Conservation (phyloP, 2,329 filamentous ascomycete species). For the Chlorencoelia australis region DNA sequence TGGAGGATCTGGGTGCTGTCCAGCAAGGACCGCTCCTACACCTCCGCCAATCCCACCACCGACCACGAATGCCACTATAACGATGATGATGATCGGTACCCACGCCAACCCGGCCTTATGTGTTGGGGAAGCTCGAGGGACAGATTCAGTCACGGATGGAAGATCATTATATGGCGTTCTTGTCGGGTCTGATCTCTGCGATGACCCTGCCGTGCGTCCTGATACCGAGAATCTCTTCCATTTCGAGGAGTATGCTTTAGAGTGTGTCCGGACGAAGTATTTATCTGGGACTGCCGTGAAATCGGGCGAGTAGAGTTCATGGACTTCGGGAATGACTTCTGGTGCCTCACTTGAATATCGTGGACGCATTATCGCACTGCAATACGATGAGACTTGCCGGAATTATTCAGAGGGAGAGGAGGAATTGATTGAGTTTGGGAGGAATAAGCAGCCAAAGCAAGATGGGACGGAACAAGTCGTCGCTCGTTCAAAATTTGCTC, state of each 20-base stretch:
- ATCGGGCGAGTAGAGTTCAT: slow-evolving; percentile 1
- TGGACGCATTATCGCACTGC: too few species aligned
- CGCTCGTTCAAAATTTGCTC: too few species aligned
- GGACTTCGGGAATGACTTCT: slow-evolving; percentile 2
- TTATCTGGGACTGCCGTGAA: slow-evolving; percentile 5
- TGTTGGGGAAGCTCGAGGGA: neutral
- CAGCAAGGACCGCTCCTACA: slow-evolving; percentile 5
- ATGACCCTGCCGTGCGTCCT: too few species aligned
- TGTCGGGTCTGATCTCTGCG: too few species aligned
- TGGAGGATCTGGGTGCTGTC: neutral
- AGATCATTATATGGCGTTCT: slow-evolving; percentile 5
- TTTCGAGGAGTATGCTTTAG: neutral
- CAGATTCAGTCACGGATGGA: too few species aligned
- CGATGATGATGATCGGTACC: slow-evolving; percentile 6
- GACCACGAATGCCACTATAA: slow-evolving; percentile 10
- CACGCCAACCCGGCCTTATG: slow-evolving; percentile 4
- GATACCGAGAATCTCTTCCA: too few species aligned
- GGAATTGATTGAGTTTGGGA: too few species aligned
- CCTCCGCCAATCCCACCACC: slow-evolving; percentile 14
- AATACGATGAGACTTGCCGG: too few species aligned
- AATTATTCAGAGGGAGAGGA: too few species aligned
- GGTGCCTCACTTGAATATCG: slow-evolving; percentile 5
- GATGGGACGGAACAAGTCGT: too few species aligned
- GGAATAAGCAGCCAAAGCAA: too few species aligned
- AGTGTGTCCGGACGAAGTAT: slow-evolving; percentile 8